phyloP scores from a whole-genome alignment of 805 yeast genomes.

The Barnettozyma vustinii region DNA sequence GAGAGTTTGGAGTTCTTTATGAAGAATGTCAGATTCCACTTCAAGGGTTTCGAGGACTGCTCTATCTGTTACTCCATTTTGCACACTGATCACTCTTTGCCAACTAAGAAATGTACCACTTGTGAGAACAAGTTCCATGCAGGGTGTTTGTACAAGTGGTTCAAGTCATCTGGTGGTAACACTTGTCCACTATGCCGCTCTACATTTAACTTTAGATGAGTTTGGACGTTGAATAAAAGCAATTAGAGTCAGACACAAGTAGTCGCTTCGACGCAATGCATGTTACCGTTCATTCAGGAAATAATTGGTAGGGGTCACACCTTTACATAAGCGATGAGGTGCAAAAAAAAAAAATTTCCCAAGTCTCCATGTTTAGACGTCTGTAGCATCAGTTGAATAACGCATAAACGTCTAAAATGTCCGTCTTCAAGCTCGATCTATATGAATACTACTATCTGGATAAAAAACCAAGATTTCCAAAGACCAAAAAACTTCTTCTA shows the following conservation, averaged over 20 bases:
- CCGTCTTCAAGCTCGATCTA: constrained; percentile 12
- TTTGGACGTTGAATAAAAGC: not conserved
- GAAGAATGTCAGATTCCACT: constrained; percentile 74
- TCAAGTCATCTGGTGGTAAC: constrained; percentile 85
- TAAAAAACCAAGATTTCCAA: constrained; percentile 7
- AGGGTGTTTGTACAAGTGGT: constrained; percentile 96
- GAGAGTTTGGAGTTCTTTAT: constrained; percentile 36
- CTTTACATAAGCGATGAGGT: constrained; percentile 4
- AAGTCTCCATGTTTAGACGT: not conserved
- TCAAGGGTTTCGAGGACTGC: constrained; percentile 94
- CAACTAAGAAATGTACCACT: constrained; percentile 81
- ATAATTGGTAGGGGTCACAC: not conserved
- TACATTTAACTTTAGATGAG: constrained; percentile 41
- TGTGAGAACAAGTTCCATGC: constrained; percentile 94
- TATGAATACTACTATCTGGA: constrained; percentile 9
- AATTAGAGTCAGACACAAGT: not conserved
- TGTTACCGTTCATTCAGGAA: no score
- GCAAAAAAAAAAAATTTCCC: constrained; percentile 4
- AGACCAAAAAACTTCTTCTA: constrained; percentile 6
- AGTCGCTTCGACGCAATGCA: no score
- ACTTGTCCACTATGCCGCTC: constrained; percentile 94
- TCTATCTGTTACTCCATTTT: constrained; percentile 92
- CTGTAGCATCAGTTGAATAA: not conserved
- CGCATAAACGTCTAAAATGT: not conserved
- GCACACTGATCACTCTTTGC: constrained; percentile 82